Conservation (phyloP, 495 filamentous ascomycete genomes). For the Penicillium daleae region DNA sequence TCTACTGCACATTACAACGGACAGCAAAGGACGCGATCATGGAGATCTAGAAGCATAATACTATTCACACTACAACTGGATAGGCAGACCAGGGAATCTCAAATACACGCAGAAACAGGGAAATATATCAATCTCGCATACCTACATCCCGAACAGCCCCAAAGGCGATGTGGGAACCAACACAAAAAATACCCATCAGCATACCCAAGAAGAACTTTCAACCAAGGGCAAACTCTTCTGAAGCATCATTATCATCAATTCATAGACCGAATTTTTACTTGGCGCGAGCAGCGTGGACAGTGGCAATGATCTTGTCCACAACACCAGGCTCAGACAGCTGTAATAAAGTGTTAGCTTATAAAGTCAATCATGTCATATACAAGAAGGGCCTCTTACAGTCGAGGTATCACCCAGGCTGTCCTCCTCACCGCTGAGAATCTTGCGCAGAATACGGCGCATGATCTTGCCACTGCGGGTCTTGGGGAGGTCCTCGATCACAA, state of each 20-base stretch:
- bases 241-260: constrained; percentile 32
- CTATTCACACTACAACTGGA: constrained; percentile 28
- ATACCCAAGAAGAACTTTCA: constrained; percentile 8
- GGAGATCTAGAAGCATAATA: constrained; percentile 11
- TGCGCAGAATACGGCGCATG: constrained; percentile 95
- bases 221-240: constrained; percentile 20
- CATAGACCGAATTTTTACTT: constrained; percentile 44
- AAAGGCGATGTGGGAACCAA: background rate
- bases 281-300: constrained; percentile 66
- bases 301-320: constrained; percentile 84
- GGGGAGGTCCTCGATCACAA: constrained; percentile 86
- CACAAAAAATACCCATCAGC: constrained; percentile 2
- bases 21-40: background rate
- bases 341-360: constrained; percentile 39
- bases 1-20: background rate
- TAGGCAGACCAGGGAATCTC: constrained; percentile 32
- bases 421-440: constrained; percentile 96
- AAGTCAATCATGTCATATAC: background rate
- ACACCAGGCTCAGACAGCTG: constrained; percentile 89
- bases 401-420: constrained; percentile 92
- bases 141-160: background rate
- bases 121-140: constrained; percentile 14
- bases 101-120: constrained; percentile 22
- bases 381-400: constrained; percentile 64
- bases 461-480: constrained; percentile 99